Evolutionary conservation across 305 asterid species (phyloP), one percentile per base, ranked within the genome.

Genomic region (Fraxinus velutina): DNA sequence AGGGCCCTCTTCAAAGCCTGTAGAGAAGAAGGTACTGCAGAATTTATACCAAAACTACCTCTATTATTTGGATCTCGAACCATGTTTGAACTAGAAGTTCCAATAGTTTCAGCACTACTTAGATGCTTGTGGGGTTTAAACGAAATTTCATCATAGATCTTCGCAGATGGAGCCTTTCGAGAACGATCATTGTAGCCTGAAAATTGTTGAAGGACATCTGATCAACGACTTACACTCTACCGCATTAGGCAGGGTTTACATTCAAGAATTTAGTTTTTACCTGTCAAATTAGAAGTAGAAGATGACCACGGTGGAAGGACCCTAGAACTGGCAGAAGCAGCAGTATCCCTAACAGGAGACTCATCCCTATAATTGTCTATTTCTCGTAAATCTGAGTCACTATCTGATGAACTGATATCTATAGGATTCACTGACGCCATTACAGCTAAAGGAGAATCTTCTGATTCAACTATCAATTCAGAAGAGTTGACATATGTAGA

Each of bases 381-480:
- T 81, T 88, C 98, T 82, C 92, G 88, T n/a, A 92, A 89, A 79
- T 90, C 94, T 7, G 97, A 92, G 86, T 96, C 99, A 84, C 89
- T 86, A 75, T 94, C 99, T 27, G 97, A 81, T 1, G 99, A 96
- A 86, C 94, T 91, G 86, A 96, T 91, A 70, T 88, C 94, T 78
- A 96, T 91, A 78, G 87, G 90, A 84, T 84, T 88, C 62, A 50
- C 77, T 42, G 90, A 80, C 86, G 84, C 92, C 92, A 91, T 88
- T 83, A 82, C 83, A 64, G 72, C 82, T 70, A 82, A 81, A 76
- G 80, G 82, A 84, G n/a, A 78, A 73, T 79, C 77, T 37, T 60
- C 64, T 72, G 82, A 75, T 70, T 34, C 21, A 82, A 74, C 80
- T 47, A 72, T 75, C 79, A 86, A 84, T 73, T 80, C 81, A 77